These are phyloP conservation scores for Rubus idaeus DNA, from an alignment of 306 rosid genomes.

Conservation along the genomic window DNA sequence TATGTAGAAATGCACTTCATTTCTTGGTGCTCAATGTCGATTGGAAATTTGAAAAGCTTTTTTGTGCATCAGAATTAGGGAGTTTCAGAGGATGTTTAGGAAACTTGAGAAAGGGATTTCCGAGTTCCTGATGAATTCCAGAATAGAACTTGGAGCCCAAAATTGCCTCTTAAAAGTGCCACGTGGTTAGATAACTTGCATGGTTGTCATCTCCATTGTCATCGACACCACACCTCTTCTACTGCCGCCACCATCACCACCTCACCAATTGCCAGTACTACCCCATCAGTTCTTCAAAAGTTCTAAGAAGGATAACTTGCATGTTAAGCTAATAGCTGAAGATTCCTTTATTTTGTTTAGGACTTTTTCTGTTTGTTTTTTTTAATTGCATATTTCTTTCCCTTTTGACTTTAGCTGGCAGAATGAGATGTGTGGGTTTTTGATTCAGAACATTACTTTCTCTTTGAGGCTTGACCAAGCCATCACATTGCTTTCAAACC, in stretches of 20 bases:
- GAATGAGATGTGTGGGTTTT: not conserved
- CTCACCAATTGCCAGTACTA: not conserved
- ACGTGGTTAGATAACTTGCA: not conserved
- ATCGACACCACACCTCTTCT: not conserved
- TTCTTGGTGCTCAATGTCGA: not conserved
- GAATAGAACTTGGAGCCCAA: not conserved
- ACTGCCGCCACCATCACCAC: not conserved
- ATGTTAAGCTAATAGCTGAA: not conserved
- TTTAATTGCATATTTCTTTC: not conserved
- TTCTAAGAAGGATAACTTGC: conserved; percentile 1
- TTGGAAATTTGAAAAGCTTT: not conserved
- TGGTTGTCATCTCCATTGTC: not conserved
- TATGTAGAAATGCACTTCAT: not conserved
- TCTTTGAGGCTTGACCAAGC: conserved; percentile 7
- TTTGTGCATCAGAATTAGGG: not conserved
- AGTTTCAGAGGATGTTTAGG: not conserved
- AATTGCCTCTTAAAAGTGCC: not conserved
- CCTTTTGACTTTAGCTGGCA: not conserved
- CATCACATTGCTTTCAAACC: not conserved
- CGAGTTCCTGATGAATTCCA: not conserved
- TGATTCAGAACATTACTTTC: not conserved
- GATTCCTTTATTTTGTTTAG: not conserved
- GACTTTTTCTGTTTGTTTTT: not conserved
- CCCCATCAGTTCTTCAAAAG: not conserved
- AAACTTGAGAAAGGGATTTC: not conserved